phyloP scores from a whole-genome alignment of 352 stramenopile species.

The Blastocystis sp. region DNA sequence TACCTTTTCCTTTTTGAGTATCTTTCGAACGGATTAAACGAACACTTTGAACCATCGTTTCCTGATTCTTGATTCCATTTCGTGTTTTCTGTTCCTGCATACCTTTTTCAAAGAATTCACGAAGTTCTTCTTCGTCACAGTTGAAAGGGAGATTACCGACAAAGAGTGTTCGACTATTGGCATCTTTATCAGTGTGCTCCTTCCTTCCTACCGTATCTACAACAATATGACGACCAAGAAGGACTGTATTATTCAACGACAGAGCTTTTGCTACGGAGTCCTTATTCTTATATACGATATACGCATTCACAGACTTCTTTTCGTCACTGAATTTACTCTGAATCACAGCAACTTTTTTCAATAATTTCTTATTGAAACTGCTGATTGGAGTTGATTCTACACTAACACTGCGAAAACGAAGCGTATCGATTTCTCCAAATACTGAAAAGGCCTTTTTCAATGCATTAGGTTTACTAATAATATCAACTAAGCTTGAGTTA shows the following conservation, averaged over 20 bases:
- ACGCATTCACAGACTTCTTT: slow-evolving; percentile 65
- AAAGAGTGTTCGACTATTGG: slow-evolving; percentile 77
- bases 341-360: slow-evolving; percentile 62
- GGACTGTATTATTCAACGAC: slow-evolving; percentile 33
- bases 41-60: slow-evolving; percentile 76
- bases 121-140: slow-evolving; percentile 76
- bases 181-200: background rate
- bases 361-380: slow-evolving; percentile 55
- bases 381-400: slow-evolving; percentile 30
- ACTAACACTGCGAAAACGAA: slow-evolving; percentile 34
- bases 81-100: slow-evolving; percentile 69
- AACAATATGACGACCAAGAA: slow-evolving; percentile 54
- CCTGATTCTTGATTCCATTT: slow-evolving; percentile 63
- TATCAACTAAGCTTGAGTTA: background rate
- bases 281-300: slow-evolving; percentile 55
- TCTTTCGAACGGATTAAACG: slow-evolving; percentile 80
- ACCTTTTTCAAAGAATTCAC: slow-evolving; percentile 76
- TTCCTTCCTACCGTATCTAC: slow-evolving; percentile 34
- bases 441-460: slow-evolving; percentile 46
- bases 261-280: slow-evolving; percentile 44
- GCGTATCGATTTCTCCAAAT: slow-evolving; percentile 3
- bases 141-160: slow-evolving; percentile 81
- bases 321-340: slow-evolving; percentile 59
- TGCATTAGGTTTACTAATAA: background rate
- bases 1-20: slow-evolving; percentile 79